Conservation (phyloP, 176 grass and related monocot species). For the sorghum (Sorghum bicolor) region DNA sequence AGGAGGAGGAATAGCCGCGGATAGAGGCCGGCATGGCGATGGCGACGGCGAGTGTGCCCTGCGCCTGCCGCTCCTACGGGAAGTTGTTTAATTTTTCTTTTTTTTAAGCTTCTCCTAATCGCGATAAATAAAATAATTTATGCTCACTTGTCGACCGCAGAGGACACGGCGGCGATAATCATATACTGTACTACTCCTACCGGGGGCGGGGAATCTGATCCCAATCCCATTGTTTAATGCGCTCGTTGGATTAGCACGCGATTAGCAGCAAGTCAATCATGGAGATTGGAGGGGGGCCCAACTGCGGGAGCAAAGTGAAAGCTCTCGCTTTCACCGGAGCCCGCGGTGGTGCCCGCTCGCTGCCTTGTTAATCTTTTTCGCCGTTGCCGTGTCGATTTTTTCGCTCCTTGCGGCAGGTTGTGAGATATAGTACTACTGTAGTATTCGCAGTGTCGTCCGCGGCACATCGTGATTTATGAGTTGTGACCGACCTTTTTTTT, state of each 20-base stretch:
- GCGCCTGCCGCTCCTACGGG: constrained; percentile 1
- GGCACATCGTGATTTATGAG: not conserved
- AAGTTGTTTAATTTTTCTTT: not conserved
- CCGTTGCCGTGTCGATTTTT: not conserved
- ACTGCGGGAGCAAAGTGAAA: not conserved
- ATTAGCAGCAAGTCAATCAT: constrained; percentile 13
- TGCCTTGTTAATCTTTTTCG: not conserved
- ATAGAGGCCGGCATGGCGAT: constrained; percentile 20
- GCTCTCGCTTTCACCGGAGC: not conserved
- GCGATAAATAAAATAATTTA: not conserved
- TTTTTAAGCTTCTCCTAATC: too few species aligned
- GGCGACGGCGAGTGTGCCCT: constrained; percentile 20
- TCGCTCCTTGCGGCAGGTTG: not conserved
- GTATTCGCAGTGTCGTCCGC: not conserved
- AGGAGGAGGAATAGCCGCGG: not conserved
- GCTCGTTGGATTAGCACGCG: not conserved
- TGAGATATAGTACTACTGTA: too few species aligned
- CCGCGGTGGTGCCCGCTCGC: not conserved
- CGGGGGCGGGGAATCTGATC: not conserved
- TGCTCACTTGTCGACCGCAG: not conserved
- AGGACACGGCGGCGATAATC: not conserved
- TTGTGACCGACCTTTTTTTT: not conserved
- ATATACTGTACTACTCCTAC: not conserved
- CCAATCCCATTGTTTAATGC: not conserved
- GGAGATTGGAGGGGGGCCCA: not conserved